phyloP scores from a whole-genome alignment of 2,329 filamentous ascomycete species.

The Diaporthe amygdali region DNA sequence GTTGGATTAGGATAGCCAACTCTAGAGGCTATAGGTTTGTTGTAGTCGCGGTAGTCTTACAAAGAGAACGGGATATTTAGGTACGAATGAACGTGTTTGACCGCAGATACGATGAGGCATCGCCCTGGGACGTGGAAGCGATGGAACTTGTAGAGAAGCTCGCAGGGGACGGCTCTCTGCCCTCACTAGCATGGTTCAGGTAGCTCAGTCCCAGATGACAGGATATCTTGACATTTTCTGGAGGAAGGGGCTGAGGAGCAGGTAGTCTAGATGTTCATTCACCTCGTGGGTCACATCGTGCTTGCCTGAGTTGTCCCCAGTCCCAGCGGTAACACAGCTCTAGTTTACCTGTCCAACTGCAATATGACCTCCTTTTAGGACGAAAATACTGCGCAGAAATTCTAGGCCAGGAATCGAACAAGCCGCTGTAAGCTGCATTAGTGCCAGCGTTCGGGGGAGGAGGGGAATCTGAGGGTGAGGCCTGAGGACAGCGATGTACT shows the following conservation, averaged over 20 bases:
- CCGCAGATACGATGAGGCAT: neutral
- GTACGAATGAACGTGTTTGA: constrained; percentile 72
- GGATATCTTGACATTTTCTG: constrained; percentile 68
- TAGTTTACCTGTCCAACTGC: constrained; percentile 61
- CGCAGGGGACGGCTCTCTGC: constrained; percentile 29
- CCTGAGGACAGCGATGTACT: neutral
- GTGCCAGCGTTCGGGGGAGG: neutral
- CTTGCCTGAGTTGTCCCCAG: constrained; percentile 69
- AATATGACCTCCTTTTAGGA: too few species aligned
- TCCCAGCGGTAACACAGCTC: constrained; percentile 67
- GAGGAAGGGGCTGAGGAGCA: constrained; percentile 67
- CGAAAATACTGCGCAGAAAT: too few species aligned
- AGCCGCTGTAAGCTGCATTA: constrained; percentile 59
- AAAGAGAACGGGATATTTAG: constrained; percentile 75
- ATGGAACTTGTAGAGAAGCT: neutral
- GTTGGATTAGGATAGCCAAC: too few species aligned
- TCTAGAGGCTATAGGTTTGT: constrained; percentile 69
- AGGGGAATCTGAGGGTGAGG: too few species aligned
- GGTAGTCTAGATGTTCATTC: constrained; percentile 56
- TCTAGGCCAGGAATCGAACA: constrained; percentile 74
- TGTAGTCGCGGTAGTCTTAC: constrained; percentile 41
- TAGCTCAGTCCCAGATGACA: constrained; percentile 77
- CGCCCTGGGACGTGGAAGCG: neutral
- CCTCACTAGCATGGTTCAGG: constrained; percentile 72
- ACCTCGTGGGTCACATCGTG: constrained; percentile 68